Percentiles rank a stretch among this genome's conserved stretches.
These are phyloP conservation scores for Hura crepitans DNA, from an alignment of 441 rosid genomes.

Conservation along the genomic window DNA sequence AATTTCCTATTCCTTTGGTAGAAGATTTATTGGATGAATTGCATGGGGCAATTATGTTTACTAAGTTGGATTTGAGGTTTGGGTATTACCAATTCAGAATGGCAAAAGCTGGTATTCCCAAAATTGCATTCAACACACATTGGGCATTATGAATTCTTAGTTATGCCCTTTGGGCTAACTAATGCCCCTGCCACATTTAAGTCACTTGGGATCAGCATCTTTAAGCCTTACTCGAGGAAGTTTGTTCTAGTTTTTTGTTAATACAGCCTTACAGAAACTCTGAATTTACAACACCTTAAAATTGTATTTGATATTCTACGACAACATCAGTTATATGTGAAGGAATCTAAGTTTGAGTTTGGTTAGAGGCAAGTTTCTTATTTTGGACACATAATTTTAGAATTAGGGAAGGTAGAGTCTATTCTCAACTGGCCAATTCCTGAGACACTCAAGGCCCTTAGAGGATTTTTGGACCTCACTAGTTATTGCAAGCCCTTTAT, in stretches of 20 bases:
- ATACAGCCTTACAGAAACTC: neutral
- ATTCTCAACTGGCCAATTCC: neutral
- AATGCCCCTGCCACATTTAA: neutral
- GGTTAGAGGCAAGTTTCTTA: neutral
- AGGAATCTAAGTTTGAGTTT: neutral
- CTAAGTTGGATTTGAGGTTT: neutral
- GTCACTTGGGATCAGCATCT: neutral
- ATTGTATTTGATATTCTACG: accelerated
- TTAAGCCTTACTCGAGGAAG: neutral
- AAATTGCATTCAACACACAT: neutral
- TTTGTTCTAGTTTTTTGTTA: neutral
- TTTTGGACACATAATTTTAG: neutral
- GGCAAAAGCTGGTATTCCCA: neutral
- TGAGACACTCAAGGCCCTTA: neutral
- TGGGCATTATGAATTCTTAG: neutral
- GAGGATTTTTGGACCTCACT: neutral
- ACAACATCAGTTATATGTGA: neutral
- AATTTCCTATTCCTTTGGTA: neutral
- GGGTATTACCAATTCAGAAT: neutral
- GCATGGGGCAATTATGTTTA: neutral
- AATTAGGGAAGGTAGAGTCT: neutral
- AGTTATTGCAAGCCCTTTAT: neutral
- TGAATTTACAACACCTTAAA: neutral
- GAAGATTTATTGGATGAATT: neutral
- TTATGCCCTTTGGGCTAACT: neutral